Base-by-base conservation (phyloP, 2,329 filamentous ascomycete species). In the Aspergillus uvarum region DNA sequence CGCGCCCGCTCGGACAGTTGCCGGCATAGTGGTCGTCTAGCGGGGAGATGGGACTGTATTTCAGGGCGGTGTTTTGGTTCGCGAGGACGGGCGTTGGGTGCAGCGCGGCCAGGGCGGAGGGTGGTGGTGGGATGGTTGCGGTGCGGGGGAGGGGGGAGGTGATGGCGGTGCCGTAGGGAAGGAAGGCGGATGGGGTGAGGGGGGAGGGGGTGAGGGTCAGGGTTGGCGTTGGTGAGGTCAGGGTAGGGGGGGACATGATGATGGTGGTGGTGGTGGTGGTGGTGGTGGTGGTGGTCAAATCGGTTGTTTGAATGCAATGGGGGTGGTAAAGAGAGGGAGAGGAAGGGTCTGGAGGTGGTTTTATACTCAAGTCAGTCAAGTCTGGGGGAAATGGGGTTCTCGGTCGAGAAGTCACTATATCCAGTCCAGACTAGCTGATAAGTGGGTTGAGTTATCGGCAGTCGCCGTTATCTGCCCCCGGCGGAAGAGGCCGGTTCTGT, bases 51-150 rank as follows among this genome's bases (percentile, higher is more conserved):
- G 91, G 84, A 62, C 88, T 84, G 76, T 95, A 96, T 76, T 96
- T 96, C 70, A 94, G 86, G 16, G 95, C 94, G 22, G 88, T 89
- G 70, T 91, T 91, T 80, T 98, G 93, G 80, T 98, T 98, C 50
- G 85, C 85, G 51, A 87, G 85, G 3, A 85, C 82, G 4, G 87
- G 79, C 58, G 84, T 79, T 64, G 81, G 79, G 69, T 78, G 24
- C 61, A 69, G 71, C 71, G 67, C 73, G 63, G 66, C 65, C 65
- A 76, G 76, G 56, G 79, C 80, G 54, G 85, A 82, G 63, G 83
- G 77, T 22, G 68, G 51, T n/a, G 77, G 75, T 0, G 72, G 62
- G 10, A 83, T 59, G 64, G 73, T 73, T 65, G 87, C 72, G 70
- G 81, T 76, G 48, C 84, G 83, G 62, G 83, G 81, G 21, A 82